Evolutionary conservation across 345 rosid genomes (phyloP), one percentile per base, ranked within the genome.

Genomic region (Pugionium dolabratum): DNA sequence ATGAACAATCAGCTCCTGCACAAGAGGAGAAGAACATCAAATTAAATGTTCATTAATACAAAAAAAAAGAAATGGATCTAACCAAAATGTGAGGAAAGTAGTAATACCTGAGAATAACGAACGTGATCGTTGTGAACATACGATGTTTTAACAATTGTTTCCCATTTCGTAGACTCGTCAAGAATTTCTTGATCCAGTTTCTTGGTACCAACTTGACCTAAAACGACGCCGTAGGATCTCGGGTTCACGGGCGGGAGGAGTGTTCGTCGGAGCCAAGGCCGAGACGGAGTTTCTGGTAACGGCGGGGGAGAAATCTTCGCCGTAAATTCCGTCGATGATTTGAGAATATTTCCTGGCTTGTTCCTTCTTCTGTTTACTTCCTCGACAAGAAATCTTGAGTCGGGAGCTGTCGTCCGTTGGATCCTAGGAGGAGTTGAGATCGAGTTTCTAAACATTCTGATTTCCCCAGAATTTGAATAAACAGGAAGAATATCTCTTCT

Each of bases 131-230:
- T 86, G 59, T 81, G 96, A 67, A 74, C 75, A 56, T 83, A 72
- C 0, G 97, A 94, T 52, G 96, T 84, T 70, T 94, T 94, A 7
- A 94, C 97, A 37, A 94, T 94, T 10, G 87, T 90, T 79, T 94
- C 99, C 99, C 99, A 94, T 80, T 83, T 94, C 69, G 89, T 56
- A 46, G 65, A 67, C 2, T n/a, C n/a, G n/a, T 76, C 73, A 46
- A 82, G 46, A 46, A 76, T 30, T 48, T 71, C 54, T 78, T 78
- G 64, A 56, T 78, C 75, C 68, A 33, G 76, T 80, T 77, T 79
- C 72, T 59, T 66, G 4, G 45, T 7, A 52, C 62, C 64, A 31
- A 5, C 37, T 39, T 81, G 77, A 64, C 75, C 45, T 32, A 70
- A 75, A 37, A 35, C 70, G 55, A 67, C 54, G 6, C 78, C 69